Base-by-base conservation (phyloP, 371 early-diverging fungal species). In the Circinella umbellata region DNA sequence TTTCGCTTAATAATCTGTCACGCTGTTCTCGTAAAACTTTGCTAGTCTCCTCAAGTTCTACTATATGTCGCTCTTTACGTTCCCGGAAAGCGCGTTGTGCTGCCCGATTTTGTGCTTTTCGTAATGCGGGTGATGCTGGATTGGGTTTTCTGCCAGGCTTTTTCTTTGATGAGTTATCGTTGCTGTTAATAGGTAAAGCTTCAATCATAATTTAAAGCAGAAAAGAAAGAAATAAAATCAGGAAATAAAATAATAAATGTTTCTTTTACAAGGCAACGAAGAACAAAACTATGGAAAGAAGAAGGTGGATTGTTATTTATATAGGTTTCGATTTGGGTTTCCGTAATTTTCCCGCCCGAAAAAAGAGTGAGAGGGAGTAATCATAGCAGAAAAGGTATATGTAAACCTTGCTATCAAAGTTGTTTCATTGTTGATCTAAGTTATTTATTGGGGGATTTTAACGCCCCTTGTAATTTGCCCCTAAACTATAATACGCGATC, bases 111-210 rank as follows among this genome's bases (percentile, higher is more conserved):
- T 93, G 92, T 7, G 92, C 93, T 18, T 90, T 89, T 66, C 93
- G 87, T 73, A 63, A 47, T 46, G 63, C 86, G 18, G 87, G 89
- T 6, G 88, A 89, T 27, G 88, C 86, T 17, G 88, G 88, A 59
- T 86, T 89, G 15, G 92, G 93, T 76, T 94, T 94, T 35, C 95
- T 78, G 5, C 95, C 95, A 8, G 95, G 93, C 79, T 92, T 93
- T 71, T 89, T 92, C 3, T 63, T 63, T 47, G 51, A 47, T 37
- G 67, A 70, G 51, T 18, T 49, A 14, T 63, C 57, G 27, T 11
- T 34, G 57, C 14, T 51, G 51, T 4, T 51, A 51, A 14, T 57
- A n/a, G 57, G 7, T n/a, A 57, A 57, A 27, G 57, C 27, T n/a
- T 57, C 57, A 0, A 57, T 27, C 57, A 57, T 57, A 8, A n/a